Evolutionary conservation across 2,329 filamentous ascomycete genomes (phyloP).

Genomic region (Byssoonygena ceratinophila): DNA sequence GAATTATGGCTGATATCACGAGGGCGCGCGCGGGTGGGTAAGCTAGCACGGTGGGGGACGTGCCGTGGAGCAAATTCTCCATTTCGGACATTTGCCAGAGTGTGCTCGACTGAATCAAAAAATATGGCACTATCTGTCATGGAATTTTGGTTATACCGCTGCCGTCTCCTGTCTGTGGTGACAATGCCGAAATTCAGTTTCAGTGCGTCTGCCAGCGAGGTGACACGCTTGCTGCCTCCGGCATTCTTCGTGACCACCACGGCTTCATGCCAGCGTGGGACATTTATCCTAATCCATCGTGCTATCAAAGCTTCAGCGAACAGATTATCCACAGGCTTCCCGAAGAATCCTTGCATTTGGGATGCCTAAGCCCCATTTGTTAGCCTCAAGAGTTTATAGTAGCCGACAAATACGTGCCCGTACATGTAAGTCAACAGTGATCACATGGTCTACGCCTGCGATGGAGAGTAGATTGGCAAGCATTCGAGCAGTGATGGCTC

Average conservation of each 20-base stretch:
- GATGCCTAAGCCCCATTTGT: conserved; percentile 45
- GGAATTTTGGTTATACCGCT: conserved; percentile 39
- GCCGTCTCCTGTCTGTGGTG: conserved; percentile 47
- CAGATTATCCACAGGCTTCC: conserved; percentile 92
- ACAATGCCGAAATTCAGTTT: conserved; percentile 98
- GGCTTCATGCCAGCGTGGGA: conserved; percentile 73
- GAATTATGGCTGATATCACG: conserved; percentile 3
- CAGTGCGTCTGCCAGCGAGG: conserved; percentile 84
- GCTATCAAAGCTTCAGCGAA: conserved; percentile 92
- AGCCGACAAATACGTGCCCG: conserved; percentile 23
- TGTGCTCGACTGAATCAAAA: conserved; percentile 50
- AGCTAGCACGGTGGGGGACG: conserved; percentile 1
- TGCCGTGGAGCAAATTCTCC: conserved; percentile 4
- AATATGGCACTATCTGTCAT: conserved; percentile 73
- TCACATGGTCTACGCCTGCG: conserved; percentile 91
- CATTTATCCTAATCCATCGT: conserved; percentile 85
- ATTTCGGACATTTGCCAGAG: conserved; percentile 19
- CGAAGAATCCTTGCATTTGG: conserved; percentile 99
- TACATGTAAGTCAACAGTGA: conserved; percentile 88
- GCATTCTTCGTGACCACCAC: conserved; percentile 98
- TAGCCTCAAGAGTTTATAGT: background rate
- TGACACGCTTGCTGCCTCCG: conserved; percentile 92
- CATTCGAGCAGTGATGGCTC: conserved; percentile 94
- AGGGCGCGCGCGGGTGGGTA: conserved; percentile 5
- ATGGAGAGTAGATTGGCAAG: conserved; percentile 87